Conservation (phyloP, 192 early-diverging fungal species). For the Coemansia sp. region DNA sequence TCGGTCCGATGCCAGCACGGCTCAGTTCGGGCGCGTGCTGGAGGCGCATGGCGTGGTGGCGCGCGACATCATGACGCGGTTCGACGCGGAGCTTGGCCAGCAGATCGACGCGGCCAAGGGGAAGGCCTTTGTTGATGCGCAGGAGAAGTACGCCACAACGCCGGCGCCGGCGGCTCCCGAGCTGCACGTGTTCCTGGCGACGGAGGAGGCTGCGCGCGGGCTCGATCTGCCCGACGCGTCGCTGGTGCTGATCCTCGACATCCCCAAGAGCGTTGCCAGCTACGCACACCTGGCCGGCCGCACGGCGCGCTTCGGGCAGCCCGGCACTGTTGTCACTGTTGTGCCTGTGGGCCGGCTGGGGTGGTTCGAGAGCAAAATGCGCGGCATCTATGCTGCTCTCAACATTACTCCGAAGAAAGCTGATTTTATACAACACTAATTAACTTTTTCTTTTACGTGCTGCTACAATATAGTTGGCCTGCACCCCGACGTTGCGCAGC, state of each 20-base stretch:
- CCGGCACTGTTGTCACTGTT: constrained; percentile 30
- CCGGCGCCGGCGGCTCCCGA: background rate
- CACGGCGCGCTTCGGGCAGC: constrained; percentile 72
- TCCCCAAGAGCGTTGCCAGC: constrained; percentile 63
- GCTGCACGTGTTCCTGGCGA: constrained; percentile 58
- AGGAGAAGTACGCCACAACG: background rate
- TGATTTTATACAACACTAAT: background rate
- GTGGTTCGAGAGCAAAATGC: constrained; percentile 50
- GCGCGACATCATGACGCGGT: constrained; percentile 26
- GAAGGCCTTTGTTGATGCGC: background rate
- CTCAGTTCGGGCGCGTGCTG: constrained; percentile 20
- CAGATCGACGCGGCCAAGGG: background rate
- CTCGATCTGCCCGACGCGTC: constrained; percentile 78
- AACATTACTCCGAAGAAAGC: background rate
- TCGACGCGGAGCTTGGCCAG: background rate
- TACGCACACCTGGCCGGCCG: constrained; percentile 91
- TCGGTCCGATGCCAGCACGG: constrained; percentile 23
- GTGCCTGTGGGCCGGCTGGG: constrained; percentile 35
- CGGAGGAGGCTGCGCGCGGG: constrained; percentile 77
- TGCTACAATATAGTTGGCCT: constrained; percentile 54
- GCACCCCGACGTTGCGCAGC: constrained; percentile 30
- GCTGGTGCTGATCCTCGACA: constrained; percentile 83
- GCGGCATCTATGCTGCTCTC: constrained; percentile 21
- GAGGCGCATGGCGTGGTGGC: constrained; percentile 22
- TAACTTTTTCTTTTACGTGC: constrained; percentile 29